A percentile compares a stretch with the other conserved stretches of the same genome.
Evolutionary conservation across 1,284 basidiomycete genomes (phyloP).

Genomic region (Sporisorium reilianum): DNA sequence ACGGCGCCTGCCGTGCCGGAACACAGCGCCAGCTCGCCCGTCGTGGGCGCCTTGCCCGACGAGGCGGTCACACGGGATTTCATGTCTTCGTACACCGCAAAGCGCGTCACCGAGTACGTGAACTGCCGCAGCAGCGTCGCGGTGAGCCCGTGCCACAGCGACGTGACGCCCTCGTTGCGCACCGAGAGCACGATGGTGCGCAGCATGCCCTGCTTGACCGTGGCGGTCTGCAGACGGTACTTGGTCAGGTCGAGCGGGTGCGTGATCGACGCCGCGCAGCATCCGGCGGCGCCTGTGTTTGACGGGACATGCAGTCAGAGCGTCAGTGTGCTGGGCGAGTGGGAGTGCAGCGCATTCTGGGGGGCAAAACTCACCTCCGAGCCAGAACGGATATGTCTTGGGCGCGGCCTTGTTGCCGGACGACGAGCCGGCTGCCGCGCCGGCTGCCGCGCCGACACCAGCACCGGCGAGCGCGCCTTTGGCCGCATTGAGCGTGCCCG

Average conservation of each 20-base stretch:
- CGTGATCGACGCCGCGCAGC: slow-evolving; percentile 59
- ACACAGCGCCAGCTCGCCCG: slow-evolving; percentile 51
- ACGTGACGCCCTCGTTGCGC: slow-evolving; percentile 53
- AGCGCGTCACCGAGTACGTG: slow-evolving; percentile 68
- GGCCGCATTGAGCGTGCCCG: slow-evolving; percentile 43
- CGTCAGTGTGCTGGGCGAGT: background rate
- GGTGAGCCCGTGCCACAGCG: slow-evolving; percentile 66
- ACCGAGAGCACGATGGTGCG: slow-evolving; percentile 50
- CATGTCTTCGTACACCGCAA: slow-evolving; percentile 67
- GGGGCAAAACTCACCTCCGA: slow-evolving; percentile 63
- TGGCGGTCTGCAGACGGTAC: slow-evolving; percentile 69
- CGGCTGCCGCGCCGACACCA: slow-evolving; percentile 34
- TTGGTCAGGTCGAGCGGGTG: slow-evolving; percentile 69
- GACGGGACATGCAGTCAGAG: no score
- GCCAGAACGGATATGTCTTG: slow-evolving; percentile 64
- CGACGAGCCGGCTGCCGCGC: slow-evolving; percentile 27
- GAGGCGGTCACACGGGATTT: slow-evolving; percentile 47
- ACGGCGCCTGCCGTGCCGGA: slow-evolving; percentile 64
- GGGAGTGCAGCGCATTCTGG: no score
- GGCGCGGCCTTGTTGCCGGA: slow-evolving; percentile 29
- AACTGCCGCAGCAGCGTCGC: slow-evolving; percentile 66
- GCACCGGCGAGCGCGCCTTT: slow-evolving; percentile 50
- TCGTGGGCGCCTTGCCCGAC: slow-evolving; percentile 27
- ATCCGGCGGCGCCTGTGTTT: slow-evolving; percentile 49
- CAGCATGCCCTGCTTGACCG: slow-evolving; percentile 55